Evolutionary conservation across 305 asterid genomes (phyloP).

Genomic region (Fraxinus sp.): DNA sequence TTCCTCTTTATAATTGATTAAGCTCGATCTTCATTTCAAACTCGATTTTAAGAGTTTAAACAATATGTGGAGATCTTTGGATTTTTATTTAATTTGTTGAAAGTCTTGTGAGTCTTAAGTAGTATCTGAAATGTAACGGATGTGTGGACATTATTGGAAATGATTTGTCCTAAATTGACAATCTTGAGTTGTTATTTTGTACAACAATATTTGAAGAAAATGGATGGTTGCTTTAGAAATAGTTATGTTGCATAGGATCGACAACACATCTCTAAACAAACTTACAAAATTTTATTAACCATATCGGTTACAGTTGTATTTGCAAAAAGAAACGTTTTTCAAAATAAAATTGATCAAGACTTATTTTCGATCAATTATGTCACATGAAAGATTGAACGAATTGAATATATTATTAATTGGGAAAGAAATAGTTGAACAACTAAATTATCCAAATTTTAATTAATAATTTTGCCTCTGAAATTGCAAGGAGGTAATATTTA

Average conservation of each 20-base stretch:
- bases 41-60: too few species aligned
- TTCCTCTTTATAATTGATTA: too few species aligned
- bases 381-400: background rate
- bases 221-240: background rate
- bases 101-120: too few species aligned
- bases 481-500: background rate
- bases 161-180: background rate
- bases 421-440: background rate
- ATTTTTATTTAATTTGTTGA: too few species aligned
- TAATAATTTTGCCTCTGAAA: background rate
- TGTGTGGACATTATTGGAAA: too few species aligned
- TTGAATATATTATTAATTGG: background rate
- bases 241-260: too few species aligned
- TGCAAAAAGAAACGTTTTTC: background rate
- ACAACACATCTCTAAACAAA: too few species aligned
- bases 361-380: background rate
- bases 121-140: too few species aligned
- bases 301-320: background rate
- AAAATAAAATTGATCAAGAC: too few species aligned
- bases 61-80: too few species aligned
- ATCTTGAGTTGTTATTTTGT: background rate
- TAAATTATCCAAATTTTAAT: background rate
- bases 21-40: too few species aligned
- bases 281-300: too few species aligned
- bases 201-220: background rate